Base-by-base conservation (phyloP, 148 eudicot genomes). In the Suaeda aralocaspica region DNA sequence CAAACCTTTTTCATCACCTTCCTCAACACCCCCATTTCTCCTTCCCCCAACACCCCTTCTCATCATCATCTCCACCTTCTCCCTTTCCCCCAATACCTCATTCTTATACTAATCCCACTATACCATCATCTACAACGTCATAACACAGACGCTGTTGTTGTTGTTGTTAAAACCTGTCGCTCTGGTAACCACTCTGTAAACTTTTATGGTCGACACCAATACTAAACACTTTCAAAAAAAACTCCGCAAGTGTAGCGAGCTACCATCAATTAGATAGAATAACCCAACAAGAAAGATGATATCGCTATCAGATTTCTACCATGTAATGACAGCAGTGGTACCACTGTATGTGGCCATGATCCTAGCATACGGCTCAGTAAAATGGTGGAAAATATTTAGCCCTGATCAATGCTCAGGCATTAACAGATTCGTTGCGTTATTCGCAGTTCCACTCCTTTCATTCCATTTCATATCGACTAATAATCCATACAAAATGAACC, bases 401-500 rank as follows among this genome's bases (percentile, higher is more conserved):
- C 98, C 98, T 0, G 96, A 92, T 26, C 98, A 92, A 64, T 92
- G 98, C 61, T 90, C 96, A 0, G 98, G 98, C 7, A 92, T 92
- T 4, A 92, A 92, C 80, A 79, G 98, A 0, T 92, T 92, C 52
- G 98, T 92, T 0, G 98, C 98, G 0, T 76, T 92, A 0, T 92
- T 92, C 71, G 98, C 98, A 0, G 98, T 92, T 7, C 98, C 98
- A 0, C 79, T 92, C 1, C 88, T 92, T 14, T 92, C 98, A 0
- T 92, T 92, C 78, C 98, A 92, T 48, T 92, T 92, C 83, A 92
- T 92, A 31, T 85, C 98, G 5, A 42, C 79, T 22, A 92, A 92
- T 72, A 64, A 92, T 62, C 98, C 98, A 6, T 92, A 92, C 72
- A 49, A 59, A 2, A 92, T 92, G 98, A 90, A 92, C 86, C 22